Evolutionary conservation across 805 yeast genomes (phyloP), one percentile per base, ranked within the genome.

Genomic region (Wickerhamiella alocasiicola): DNA sequence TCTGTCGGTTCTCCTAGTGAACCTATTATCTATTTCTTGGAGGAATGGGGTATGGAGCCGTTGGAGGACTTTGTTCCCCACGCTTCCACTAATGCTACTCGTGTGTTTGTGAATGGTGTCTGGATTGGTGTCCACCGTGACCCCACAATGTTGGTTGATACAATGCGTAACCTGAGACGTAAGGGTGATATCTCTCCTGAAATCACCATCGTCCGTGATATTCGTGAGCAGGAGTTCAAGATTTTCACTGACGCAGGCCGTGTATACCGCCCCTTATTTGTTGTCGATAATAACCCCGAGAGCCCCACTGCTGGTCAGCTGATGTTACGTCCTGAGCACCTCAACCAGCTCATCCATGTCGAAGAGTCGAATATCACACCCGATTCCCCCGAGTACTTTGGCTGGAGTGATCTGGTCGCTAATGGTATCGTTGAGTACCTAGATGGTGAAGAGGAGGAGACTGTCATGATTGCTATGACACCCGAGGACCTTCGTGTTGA

Each of bases 11-110:
- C 95, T 6, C 83, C 93, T n/a, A 83, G 95, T 30, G 94, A 84
- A 58, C 95, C 96, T 26, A 88, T 91, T 56, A 71, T 81, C 48
- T 81, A 81, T 57, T 81, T 87, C 63, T 70, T 91, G 64, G 94
- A 88, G 62, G 98, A 91, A 66, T 91, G 97, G 96, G 99, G 98
- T 63, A 78, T 91, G 83, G 97, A 91, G 64, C 95, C 96, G 13
- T 70, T 91, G 53, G 95, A 91, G 57, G 95, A 87, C 57, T 91
- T 83, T 59, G 85, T 81, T 42, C 97, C 98, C 25, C 84, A 83
- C 46, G 83, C 83, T 49, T 78, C 84, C 41, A 87, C 88, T 32
- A 83, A 81, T 57, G 83, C 94, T 25, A 87, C 96, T 2, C 75
- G 95, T 63, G 87, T 91, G 41, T 91, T 91, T 59, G 93, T 91